These are phyloP conservation scores for Plasmodium cynomolgi DNA, from an alignment of 169 alveolate genomes.

Conservation along the genomic window DNA sequence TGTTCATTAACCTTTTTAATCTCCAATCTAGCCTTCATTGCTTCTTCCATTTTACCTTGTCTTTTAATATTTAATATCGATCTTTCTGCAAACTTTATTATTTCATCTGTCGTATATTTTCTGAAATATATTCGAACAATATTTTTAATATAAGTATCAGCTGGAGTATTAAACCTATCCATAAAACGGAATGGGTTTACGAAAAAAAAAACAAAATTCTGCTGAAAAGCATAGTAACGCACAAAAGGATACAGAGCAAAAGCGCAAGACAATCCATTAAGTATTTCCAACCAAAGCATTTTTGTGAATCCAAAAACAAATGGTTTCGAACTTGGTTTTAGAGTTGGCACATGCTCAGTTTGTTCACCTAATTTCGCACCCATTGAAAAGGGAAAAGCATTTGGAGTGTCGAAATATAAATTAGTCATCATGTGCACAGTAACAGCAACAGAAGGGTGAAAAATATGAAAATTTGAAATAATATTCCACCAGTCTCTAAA, in stretches of 20 bases:
- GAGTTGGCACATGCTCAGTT: not conserved
- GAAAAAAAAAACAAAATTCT: not conserved
- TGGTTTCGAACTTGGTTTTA: slow-evolving; percentile 1
- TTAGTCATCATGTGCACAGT: not conserved
- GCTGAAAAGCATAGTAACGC: slow-evolving; percentile 11
- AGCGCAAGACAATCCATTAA: not conserved
- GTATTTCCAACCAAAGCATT: not conserved
- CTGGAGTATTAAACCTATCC: slow-evolving; percentile 7
- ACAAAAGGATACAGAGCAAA: not conserved
- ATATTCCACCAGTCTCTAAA: not conserved
- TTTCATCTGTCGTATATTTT: slow-evolving; percentile 12
- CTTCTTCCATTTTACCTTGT: not conserved
- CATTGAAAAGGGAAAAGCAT: not conserved
- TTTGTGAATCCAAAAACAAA: not conserved
- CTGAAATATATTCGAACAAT: slow-evolving; percentile 8
- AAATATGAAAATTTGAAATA: not conserved
- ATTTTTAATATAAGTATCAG: not conserved
- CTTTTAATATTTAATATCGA: not conserved
- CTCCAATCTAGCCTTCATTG: slow-evolving; percentile 1
- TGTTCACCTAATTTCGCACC: not conserved
- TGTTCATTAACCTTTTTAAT: not conserved
- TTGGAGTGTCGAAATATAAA: not conserved
- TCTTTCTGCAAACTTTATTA: not conserved
- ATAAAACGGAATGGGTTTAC: slow-evolving; percentile 7
- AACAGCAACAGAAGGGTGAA: not conserved